These are phyloP conservation scores for Sugiyamaella castrensis DNA, from an alignment of 1,139 yeast genomes.

Conservation along the genomic window DNA sequence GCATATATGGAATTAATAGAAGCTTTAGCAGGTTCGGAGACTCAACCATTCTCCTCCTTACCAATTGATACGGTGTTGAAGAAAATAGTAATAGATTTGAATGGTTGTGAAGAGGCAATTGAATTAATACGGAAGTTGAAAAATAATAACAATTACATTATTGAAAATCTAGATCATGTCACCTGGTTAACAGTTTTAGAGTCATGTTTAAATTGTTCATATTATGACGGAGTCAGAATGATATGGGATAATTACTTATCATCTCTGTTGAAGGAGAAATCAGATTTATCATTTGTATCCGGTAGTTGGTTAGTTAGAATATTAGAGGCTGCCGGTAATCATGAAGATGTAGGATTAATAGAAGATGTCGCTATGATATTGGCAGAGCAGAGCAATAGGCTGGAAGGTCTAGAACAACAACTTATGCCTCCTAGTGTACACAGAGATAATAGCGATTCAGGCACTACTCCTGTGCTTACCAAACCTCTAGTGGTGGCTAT, in stretches of 20 bases:
- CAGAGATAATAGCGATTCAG: too few species aligned
- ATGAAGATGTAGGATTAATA: conserved; percentile 1
- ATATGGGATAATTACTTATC: conserved; percentile 7
- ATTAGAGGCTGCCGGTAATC: conserved; percentile 3
- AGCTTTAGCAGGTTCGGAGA: not conserved
- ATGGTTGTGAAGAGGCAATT: conserved; percentile 3
- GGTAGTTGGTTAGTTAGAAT: not conserved
- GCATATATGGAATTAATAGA: conserved; percentile 1
- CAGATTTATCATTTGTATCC: not conserved
- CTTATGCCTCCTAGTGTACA: not conserved
- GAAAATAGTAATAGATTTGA: not conserved
- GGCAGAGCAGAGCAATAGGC: not conserved
- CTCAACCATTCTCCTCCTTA: too few species aligned
- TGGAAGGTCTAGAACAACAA: not conserved
- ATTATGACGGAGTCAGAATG: conserved; percentile 7
- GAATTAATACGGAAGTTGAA: not conserved
- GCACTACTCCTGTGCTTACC: too few species aligned
- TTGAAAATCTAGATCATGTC: not conserved
- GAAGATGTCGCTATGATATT: conserved; percentile 1
- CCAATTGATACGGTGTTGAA: conserved; percentile 7
- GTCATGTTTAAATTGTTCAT: not conserved
- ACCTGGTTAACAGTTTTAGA: conserved; percentile 7
- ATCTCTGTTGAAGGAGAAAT: too few species aligned
- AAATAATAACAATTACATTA: not conserved
- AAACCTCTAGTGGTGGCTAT: not conserved